Base-by-base conservation (phyloP, 2,329 filamentous ascomycete genomes). In the Ascochyta koolunga region DNA sequence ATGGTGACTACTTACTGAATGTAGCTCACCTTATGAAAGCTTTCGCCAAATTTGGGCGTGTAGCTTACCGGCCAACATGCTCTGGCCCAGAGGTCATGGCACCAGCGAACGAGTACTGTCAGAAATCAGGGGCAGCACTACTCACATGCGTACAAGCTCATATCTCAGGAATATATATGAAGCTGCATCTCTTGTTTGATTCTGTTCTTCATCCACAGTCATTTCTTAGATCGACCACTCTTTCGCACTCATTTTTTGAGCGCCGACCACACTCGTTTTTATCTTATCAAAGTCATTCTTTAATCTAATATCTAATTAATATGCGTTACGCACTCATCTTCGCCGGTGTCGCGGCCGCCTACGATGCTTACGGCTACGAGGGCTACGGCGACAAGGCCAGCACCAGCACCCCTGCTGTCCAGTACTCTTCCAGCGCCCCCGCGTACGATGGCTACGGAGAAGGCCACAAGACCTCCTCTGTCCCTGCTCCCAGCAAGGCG, bases 321-420 rank as follows among this genome's bases (percentile, higher is more conserved):
- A 66, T 66, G 64, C 64, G 62, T 57, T 50, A 66, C 60, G 53
- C 63, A 21, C 42, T 68, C 24, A 59, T 71, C 50, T 66, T 71
- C 49, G 66, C 60, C 46, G 59, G 58, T 44, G 63, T 60, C 10
- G 66, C 61, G n/a, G 65, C 63, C 24, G 59, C 64, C 50, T 59
- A 62, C 43, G 57, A 66, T 13, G 60, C 62, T 29, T 64, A 67
- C 36, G 59, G 53, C 33, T 56, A 60, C 24, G 55, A 51, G 9
- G 19, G 24, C 37, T 56, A 51, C 39, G 37, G 32, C 27, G 50
- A 54, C 19, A 36, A 48, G 37, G 31, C 36, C 19, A 50, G 46
- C 38, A 49, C 44, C 48, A 43, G 54, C 58, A 36, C 56, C 41
- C 50, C 50, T 21, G 50, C 50, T 25, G 44, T 44, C 38, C 44